Conservation (phyloP, 2,329 filamentous ascomycete genomes). For the Cercospora nicotianae region DNA sequence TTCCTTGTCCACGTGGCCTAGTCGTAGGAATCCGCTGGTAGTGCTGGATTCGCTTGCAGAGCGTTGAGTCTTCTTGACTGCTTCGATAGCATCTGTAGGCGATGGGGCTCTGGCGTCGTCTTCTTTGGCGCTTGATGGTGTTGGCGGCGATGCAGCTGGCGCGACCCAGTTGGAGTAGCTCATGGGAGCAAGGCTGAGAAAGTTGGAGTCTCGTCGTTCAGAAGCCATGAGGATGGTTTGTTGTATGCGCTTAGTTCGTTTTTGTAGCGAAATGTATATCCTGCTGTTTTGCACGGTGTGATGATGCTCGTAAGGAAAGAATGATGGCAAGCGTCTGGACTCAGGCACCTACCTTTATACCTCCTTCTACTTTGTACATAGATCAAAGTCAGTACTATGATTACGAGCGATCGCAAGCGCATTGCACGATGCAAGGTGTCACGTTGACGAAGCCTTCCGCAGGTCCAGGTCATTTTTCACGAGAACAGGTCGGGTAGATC, state of each 20-base stretch:
- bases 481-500: conserved; percentile 23
- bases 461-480: conserved; percentile 19
- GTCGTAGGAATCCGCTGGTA: conserved; percentile 21
- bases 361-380: not conserved
- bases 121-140: conserved; percentile 7
- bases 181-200: conserved; percentile 25
- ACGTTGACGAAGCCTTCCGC: conserved; percentile 22
- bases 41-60: conserved; percentile 25
- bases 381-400: not conserved
- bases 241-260: not conserved
- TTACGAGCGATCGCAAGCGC: conserved; percentile 17
- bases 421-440: conserved; percentile 20
- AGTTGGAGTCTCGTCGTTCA: conserved; percentile 24
- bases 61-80: conserved; percentile 23
- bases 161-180: conserved; percentile 22
- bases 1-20: conserved; percentile 20
- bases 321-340: not conserved
- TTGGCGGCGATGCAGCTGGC: conserved; percentile 15
- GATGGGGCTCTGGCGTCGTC: conserved; percentile 5
- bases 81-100: conserved; percentile 14
- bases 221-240: conserved; percentile 17
- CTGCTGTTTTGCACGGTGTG: not conserved
- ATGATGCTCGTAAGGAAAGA: not conserved
- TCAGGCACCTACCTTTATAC: conserved; percentile 1
- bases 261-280: not conserved